A percentile compares a stretch with the other conserved stretches of the same genome.
Evolutionary conservation across 2,329 filamentous ascomycete genomes (phyloP).

Genomic region (Cryphonectria japonica): DNA sequence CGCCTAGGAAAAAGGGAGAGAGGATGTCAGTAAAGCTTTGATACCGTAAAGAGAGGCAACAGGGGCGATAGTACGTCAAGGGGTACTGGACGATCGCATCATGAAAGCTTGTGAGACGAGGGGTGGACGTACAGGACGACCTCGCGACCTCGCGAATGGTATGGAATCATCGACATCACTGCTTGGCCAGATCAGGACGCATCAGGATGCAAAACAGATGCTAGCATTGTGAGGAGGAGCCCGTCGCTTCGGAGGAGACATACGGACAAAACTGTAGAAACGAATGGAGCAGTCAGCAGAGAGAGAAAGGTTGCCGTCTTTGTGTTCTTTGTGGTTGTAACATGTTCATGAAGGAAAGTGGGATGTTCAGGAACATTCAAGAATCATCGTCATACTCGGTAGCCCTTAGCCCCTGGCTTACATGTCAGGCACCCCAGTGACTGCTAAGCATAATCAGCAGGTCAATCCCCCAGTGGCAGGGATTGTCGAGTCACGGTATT

Average conservation of each 20-base stretch:
- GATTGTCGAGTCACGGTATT: not conserved
- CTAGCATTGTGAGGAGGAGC: slow-evolving; percentile 16
- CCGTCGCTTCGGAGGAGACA: not conserved
- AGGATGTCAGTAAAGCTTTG: not conserved
- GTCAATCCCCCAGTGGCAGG: not conserved
- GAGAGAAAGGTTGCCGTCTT: not conserved
- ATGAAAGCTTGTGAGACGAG: slow-evolving; percentile 22
- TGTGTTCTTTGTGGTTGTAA: not conserved
- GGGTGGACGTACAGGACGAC: slow-evolving; percentile 72
- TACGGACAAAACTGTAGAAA: not conserved
- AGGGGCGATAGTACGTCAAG: not conserved
- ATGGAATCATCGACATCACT: slow-evolving; percentile 72
- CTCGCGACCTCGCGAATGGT: slow-evolving; percentile 73
- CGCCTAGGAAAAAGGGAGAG: slow-evolving; percentile 59
- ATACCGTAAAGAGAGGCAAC: not conserved
- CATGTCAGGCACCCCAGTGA: not conserved
- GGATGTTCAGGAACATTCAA: not conserved
- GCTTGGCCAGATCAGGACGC: slow-evolving; percentile 25
- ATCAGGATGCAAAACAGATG: slow-evolving; percentile 20
- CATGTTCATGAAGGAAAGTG: not conserved
- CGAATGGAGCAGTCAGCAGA: not conserved
- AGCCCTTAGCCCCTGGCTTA: not conserved
- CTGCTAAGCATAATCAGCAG: not conserved
- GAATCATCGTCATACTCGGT: not conserved
- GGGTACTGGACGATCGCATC: not conserved